These are phyloP conservation scores for Naganishia kalamii DNA, from an alignment of 768 basidiomycete species.

Conservation along the genomic window DNA sequence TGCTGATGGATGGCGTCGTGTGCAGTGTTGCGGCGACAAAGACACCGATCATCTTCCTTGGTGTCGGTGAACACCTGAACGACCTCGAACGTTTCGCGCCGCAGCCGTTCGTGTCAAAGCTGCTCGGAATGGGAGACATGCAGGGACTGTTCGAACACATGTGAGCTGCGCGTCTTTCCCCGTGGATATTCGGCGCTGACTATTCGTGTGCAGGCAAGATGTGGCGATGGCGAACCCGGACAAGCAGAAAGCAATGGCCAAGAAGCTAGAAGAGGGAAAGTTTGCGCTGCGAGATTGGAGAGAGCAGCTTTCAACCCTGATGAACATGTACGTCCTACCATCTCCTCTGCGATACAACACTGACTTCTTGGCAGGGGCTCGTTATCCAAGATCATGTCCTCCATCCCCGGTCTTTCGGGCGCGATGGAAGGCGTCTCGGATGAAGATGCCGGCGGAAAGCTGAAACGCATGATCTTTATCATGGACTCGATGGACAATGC, in stretches of 20 bases:
- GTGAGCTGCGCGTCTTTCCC: constrained; percentile 41
- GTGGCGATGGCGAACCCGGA: constrained; percentile 87
- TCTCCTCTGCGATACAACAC: constrained; percentile 22
- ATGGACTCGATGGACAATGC: constrained; percentile 92
- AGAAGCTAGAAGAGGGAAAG: constrained; percentile 84
- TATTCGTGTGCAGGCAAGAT: constrained; percentile 57
- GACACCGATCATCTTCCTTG: constrained; percentile 97
- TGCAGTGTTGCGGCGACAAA: constrained; percentile 91
- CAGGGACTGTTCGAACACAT: constrained; percentile 97
- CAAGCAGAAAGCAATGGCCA: constrained; percentile 96
- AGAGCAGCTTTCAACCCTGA: constrained; percentile 93
- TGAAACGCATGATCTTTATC: constrained; percentile 98
- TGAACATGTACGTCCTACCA: constrained; percentile 74
- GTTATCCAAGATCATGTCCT: constrained; percentile 92
- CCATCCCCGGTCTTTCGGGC: constrained; percentile 95
- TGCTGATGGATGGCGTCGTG: not conserved
- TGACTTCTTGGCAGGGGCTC: constrained; percentile 67
- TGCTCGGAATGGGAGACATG: constrained; percentile 91
- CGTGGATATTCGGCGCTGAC: not conserved
- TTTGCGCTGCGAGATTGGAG: constrained; percentile 95
- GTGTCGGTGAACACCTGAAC: constrained; percentile 94
- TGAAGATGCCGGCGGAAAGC: constrained; percentile 78
- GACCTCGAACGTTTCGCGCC: constrained; percentile 95
- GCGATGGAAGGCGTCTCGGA: constrained; percentile 78
- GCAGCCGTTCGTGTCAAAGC: constrained; percentile 92